phyloP scores from a whole-genome alignment of 2,329 filamentous ascomycete genomes.

The Lachnellula cervina region DNA sequence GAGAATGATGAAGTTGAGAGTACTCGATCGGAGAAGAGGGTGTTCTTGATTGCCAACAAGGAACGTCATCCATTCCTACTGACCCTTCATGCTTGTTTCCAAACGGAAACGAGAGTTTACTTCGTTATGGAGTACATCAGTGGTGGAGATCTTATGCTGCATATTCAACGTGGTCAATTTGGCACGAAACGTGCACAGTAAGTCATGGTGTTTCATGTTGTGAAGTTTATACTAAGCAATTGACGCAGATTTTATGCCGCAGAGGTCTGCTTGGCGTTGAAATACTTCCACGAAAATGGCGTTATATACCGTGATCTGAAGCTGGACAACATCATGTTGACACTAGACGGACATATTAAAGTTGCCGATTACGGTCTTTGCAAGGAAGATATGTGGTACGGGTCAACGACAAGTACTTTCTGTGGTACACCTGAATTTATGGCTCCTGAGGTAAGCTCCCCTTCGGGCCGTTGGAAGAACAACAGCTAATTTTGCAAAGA shows the following conservation, averaged over 20 bases:
- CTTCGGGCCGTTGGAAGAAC: conserved; percentile 75
- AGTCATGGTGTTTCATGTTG: conserved; percentile 34
- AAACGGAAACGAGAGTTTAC: conserved; percentile 96
- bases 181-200: conserved; percentile 93
- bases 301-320: conserved; percentile 90
- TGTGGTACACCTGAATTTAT: conserved; percentile 99
- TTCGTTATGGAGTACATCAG: conserved; percentile 99
- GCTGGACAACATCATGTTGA: conserved; percentile 85
- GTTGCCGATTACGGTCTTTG: conserved; percentile 98
- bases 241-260: conserved; percentile 80
- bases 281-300: conserved; percentile 99
- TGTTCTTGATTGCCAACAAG: conserved; percentile 95
- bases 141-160: conserved; percentile 97
- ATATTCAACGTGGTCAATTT: conserved; percentile 96
- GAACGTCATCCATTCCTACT: conserved; percentile 94
- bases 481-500: conserved; percentile 60
- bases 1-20: conserved; percentile 99
- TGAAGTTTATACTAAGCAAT: conserved; percentile 19
- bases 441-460: conserved; percentile 79
- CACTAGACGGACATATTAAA: conserved; percentile 95
- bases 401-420: conserved; percentile 93
- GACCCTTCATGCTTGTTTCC: conserved; percentile 95
- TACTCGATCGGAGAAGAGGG: conserved; percentile 93
- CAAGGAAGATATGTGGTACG: conserved; percentile 99
- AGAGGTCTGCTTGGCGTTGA: conserved; percentile 92